Evolutionary conservation across 2,329 filamentous ascomycete species (phyloP), one percentile per base, ranked within the genome.

Genomic region (Alternaria burnsii): DNA sequence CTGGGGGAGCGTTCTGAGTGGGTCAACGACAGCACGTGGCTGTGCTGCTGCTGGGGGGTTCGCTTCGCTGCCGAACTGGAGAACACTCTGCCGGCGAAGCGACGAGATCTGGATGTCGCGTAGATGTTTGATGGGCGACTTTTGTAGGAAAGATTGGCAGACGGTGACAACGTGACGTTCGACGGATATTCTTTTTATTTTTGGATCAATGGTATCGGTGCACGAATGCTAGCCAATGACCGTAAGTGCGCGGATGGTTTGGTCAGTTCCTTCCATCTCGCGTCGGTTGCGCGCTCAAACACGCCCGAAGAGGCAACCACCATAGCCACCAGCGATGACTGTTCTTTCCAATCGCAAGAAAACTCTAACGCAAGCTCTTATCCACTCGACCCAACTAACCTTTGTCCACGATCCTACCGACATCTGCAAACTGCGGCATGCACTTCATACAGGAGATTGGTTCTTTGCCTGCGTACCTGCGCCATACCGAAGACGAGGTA

Each of bases 31-130:
- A 41, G 52, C 8, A 48, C 24, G 62, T 65, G 62, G 62, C 62
- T 52, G 55, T 52, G 59, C 22, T 22, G 55, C 14, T n/a, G 41
- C 38, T 20, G 44, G 42, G 44, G 42, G 41, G 28, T 28, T 61
- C 57, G 61, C 57, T 63, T 63, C 58, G 55, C 42, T 61, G 61
- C 58, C 61, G 61, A 63, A 58, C 54, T 36, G 61, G 32, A 58
- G 4, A 38, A 41, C 36, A 41, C 44, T 42, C 43, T 59, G 52
- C 60, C 52, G 57, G 40, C 53, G 48, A 61, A 58, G 58, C 61
- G 61, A 63, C 20, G 11, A 53, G 6, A 63, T 57, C 61, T 63
- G 48, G 55, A 59, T 42, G 44, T 48, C 46, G 52, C 18, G 56
- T 52, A 34, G 30, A 56, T 52, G 44, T 52, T 52, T 43, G 48